Percentiles rank a stretch among this genome's conserved stretches.
Evolutionary conservation across 139 green algal species (phyloP).

Genomic region (Prasinococcaceae sp.): DNA sequence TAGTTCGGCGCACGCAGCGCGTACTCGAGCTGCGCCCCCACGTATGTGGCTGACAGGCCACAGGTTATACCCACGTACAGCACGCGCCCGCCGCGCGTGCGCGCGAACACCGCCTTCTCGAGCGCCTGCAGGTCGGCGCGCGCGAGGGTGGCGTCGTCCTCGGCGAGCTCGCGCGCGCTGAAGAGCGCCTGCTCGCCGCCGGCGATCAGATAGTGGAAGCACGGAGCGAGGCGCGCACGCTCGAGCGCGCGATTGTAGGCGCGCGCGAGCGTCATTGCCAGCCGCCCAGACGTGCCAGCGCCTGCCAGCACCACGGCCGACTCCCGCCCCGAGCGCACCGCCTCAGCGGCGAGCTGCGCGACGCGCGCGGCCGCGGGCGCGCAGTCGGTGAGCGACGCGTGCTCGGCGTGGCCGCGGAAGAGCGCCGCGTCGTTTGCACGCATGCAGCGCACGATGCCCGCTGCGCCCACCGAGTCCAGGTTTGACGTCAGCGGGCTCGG

Average conservation of each 20-base stretch:
- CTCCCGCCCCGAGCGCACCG: no score
- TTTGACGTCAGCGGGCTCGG: no score
- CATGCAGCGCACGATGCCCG: no score
- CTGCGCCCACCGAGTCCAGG: no score
- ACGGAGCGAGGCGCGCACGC: background rate
- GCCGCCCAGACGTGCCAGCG: conserved; percentile 18
- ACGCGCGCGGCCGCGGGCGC: no score
- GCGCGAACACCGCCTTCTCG: no score
- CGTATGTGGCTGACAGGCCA: conserved; percentile 14
- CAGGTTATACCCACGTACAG: conserved; percentile 18
- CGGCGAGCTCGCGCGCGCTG: conserved; percentile 9
- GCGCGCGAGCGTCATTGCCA: conserved; percentile 8
- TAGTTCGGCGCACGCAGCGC: conserved; percentile 6
- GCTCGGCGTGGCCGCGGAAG: no score
- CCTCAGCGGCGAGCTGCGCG: no score
- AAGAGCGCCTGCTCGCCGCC: conserved; percentile 6
- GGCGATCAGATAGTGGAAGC: conserved; percentile 25
- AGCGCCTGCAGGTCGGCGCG: conserved; percentile 5
- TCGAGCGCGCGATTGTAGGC: conserved; percentile 12
- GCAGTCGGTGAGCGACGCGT: no score
- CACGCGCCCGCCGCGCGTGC: background rate
- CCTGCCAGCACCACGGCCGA: conserved; percentile 7
- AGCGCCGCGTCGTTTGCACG: no score
- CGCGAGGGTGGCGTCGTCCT: conserved; percentile 4
- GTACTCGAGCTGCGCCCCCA: conserved; percentile 18